Percentiles rank a stretch among this genome's conserved stretches.
Evolutionary conservation across 116 monocot genomes (phyloP).

Genomic region (Trichopus zeylanicus): DNA sequence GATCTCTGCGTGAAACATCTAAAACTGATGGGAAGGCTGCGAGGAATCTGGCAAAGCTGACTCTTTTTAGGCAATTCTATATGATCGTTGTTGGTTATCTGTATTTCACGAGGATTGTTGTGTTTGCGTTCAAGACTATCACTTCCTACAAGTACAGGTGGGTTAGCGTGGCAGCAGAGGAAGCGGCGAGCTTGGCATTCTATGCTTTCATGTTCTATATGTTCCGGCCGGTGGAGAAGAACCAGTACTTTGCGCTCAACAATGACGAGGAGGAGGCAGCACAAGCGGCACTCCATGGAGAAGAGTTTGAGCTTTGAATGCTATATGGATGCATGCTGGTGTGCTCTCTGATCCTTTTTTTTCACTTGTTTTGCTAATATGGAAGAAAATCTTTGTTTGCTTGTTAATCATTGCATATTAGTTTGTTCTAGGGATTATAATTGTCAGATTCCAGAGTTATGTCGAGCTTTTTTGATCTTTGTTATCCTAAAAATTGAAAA

Average conservation of each 20-base stretch:
- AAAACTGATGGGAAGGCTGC: slow-evolving; percentile 87
- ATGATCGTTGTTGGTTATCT: slow-evolving; percentile 67
- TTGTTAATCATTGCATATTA: no score
- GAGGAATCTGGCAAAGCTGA: slow-evolving; percentile 57
- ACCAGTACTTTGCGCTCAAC: slow-evolving; percentile 59
- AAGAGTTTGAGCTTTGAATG: slow-evolving; percentile 73
- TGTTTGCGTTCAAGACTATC: slow-evolving; percentile 57
- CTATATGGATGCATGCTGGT: not conserved
- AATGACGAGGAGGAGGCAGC: slow-evolving; percentile 81
- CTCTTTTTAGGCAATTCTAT: slow-evolving; percentile 68
- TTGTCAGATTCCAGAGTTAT: no score
- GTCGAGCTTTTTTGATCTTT: no score
- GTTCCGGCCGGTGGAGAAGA: slow-evolving; percentile 70
- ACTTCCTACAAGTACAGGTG: slow-evolving; percentile 64
- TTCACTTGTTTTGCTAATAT: not conserved
- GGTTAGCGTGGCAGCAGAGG: slow-evolving; percentile 68
- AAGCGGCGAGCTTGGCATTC: slow-evolving; percentile 51
- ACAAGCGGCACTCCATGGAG: slow-evolving; percentile 34
- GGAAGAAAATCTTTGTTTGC: not conserved
- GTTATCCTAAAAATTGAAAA: no score
- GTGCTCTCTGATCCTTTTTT: not conserved
- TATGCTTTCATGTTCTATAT: slow-evolving; percentile 65
- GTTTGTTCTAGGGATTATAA: no score
- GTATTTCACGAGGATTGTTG: slow-evolving; percentile 77
- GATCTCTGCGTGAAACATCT: slow-evolving; percentile 60